Percentiles rank a stretch among this genome's conserved stretches.
Evolutionary conservation across 345 rosid species (phyloP).

Genomic region (Eucalyptus cloeziana): DNA sequence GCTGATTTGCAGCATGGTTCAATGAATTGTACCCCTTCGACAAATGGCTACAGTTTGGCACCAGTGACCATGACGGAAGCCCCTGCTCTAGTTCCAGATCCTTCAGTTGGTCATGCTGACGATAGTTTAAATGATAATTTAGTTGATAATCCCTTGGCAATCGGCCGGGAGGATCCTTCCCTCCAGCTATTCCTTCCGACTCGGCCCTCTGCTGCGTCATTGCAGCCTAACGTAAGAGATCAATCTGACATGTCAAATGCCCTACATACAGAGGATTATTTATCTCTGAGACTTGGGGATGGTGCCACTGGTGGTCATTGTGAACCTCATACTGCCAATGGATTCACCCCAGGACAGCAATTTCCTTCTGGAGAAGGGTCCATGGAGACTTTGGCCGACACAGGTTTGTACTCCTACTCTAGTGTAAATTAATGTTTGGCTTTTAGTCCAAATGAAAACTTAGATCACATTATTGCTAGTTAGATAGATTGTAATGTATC

Average conservation of each 20-base stretch:
- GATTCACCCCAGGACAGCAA: slow-evolving; percentile 42
- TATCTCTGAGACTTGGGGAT: slow-evolving; percentile 90
- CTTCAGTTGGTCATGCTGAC: slow-evolving; percentile 38
- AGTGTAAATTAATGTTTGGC: not conserved
- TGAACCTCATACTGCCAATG: slow-evolving; percentile 32
- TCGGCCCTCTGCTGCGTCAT: slow-evolving; percentile 53
- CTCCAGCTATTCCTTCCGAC: slow-evolving; percentile 94
- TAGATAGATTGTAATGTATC: not conserved
- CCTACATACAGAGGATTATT: slow-evolving; percentile 73
- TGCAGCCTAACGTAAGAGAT: slow-evolving; percentile 47
- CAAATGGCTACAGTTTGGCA: slow-evolving; percentile 53
- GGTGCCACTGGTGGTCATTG: slow-evolving; percentile 36
- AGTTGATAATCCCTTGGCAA: slow-evolving; percentile 76
- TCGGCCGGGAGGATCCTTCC: slow-evolving; percentile 77
- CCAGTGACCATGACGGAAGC: slow-evolving; percentile 43
- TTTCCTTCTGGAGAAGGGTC: slow-evolving; percentile 36
- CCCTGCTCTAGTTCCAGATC: slow-evolving; percentile 29
- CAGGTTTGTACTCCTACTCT: slow-evolving; percentile 50
- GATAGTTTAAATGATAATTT: slow-evolving; percentile 44
- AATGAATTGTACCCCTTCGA: slow-evolving; percentile 35
- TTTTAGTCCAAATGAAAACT: not conserved
- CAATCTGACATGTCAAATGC: slow-evolving; percentile 68
- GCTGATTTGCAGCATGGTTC: slow-evolving; percentile 49
- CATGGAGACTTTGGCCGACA: slow-evolving; percentile 47
- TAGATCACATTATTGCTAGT: not conserved